Evolutionary conservation across 805 yeast species (phyloP).

Genomic region (Clavispora vitiphila): DNA sequence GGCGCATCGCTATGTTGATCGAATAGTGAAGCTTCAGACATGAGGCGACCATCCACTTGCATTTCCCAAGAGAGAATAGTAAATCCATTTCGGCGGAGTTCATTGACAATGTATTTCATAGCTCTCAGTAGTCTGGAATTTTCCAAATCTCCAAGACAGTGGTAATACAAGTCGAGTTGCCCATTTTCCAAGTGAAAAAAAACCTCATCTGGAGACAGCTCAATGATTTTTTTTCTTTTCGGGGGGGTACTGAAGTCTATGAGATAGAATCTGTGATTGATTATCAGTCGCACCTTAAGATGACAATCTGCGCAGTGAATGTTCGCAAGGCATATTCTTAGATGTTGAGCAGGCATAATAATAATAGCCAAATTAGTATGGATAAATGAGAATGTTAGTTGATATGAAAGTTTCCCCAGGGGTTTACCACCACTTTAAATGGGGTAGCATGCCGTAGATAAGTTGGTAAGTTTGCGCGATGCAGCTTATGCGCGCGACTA

Average conservation of each 20-base stretch:
- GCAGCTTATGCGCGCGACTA: background rate
- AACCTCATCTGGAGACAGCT: constrained; percentile 7
- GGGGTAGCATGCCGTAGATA: background rate
- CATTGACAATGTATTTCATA: constrained; percentile 20
- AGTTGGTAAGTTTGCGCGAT: background rate
- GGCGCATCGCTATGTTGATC: constrained; percentile 1
- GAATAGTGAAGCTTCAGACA: background rate
- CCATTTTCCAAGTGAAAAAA: constrained; percentile 19
- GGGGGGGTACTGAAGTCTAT: constrained; percentile 10
- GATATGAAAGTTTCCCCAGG: background rate
- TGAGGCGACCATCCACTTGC: constrained; percentile 13
- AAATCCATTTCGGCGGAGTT: constrained; percentile 34
- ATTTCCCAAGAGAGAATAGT: constrained; percentile 32
- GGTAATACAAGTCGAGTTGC: constrained; percentile 21
- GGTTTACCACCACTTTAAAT: background rate
- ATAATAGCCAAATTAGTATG: too few relatives aligned
- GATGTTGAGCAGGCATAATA: constrained; percentile 1
- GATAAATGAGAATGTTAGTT: too few relatives aligned
- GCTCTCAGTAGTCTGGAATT: constrained; percentile 10
- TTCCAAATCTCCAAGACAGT: constrained; percentile 7
- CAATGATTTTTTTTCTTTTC: constrained; percentile 7
- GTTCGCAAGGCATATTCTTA: constrained; percentile 31
- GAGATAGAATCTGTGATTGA: constrained; percentile 19
- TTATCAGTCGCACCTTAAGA: constrained; percentile 23
- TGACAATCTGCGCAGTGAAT: constrained; percentile 56